Evolutionary conservation across 2,329 filamentous ascomycete genomes (phyloP).

Genomic region (Aspergillus udagawae): DNA sequence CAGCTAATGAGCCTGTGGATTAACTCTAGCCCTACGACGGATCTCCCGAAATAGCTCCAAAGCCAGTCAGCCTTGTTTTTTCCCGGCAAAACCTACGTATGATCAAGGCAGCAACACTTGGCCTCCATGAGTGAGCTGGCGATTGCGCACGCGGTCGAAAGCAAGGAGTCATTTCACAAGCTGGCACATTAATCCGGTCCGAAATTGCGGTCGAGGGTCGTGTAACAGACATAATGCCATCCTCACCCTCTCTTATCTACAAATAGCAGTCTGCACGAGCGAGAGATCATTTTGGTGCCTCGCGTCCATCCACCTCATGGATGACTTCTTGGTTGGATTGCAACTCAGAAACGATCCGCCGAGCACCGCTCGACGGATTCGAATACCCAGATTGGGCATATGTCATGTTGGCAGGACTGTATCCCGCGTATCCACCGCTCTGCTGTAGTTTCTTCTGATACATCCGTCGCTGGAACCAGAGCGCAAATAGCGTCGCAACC

Average conservation of each 20-base stretch:
- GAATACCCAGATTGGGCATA: background rate
- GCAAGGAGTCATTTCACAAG: background rate
- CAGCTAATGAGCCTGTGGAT: no score
- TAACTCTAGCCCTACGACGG: no score
- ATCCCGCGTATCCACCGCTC: background rate
- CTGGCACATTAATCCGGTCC: background rate
- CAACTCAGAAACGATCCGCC: background rate
- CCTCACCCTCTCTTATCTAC: background rate
- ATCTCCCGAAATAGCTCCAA: background rate
- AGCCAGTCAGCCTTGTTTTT: background rate
- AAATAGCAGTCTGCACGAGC: no score
- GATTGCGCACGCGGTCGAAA: background rate
- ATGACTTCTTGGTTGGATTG: background rate
- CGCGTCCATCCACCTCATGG: background rate
- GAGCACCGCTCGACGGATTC: background rate
- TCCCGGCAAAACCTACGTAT: background rate
- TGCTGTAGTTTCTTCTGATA: background rate
- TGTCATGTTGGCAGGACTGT: background rate
- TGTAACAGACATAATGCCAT: background rate
- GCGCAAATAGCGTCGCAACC: background rate
- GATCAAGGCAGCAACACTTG: no score
- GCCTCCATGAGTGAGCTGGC: background rate
- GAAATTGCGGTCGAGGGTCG: background rate
- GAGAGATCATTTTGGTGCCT: background rate
- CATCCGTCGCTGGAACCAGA: conserved; percentile 2